A percentile compares a stretch with the other conserved stretches of the same genome.
phyloP scores from a whole-genome alignment of 306 rosid genomes.

The Astragalus glycyphyllos region DNA sequence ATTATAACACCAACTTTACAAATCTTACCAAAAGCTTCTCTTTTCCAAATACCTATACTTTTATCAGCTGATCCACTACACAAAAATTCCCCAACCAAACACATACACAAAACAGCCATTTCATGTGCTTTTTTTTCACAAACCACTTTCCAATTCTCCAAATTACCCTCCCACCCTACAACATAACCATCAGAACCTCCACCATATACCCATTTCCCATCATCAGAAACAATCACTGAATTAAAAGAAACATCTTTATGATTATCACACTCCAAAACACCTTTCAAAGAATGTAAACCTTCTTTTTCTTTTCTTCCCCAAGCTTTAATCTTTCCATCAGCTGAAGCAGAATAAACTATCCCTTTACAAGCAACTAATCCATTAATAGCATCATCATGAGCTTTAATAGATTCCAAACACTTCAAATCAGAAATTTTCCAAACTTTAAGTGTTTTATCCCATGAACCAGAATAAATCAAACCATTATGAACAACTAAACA shows the following conservation, averaged over 20 bases:
- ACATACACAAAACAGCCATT: slow-evolving; percentile 83
- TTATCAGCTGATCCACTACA: slow-evolving; percentile 94
- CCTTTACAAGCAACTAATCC: slow-evolving; percentile 73
- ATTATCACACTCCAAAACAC: slow-evolving; percentile 72
- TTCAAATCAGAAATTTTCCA: slow-evolving; percentile 87
- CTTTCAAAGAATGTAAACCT: slow-evolving; percentile 60
- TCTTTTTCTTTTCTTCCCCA: slow-evolving; percentile 65
- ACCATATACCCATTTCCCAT: slow-evolving; percentile 85
- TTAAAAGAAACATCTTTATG: slow-evolving; percentile 80
- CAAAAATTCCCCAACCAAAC: slow-evolving; percentile 66
- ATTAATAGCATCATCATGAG: slow-evolving; percentile 94
- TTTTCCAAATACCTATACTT: slow-evolving; percentile 81
- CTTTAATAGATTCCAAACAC: slow-evolving; percentile 86
- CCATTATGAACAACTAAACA: slow-evolving; percentile 71
- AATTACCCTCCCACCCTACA: slow-evolving; percentile 69
- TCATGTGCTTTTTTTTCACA: slow-evolving; percentile 72
- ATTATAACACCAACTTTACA: slow-evolving; percentile 63
- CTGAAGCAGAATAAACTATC: slow-evolving; percentile 90
- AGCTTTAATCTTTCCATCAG: slow-evolving; percentile 91
- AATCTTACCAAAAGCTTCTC: slow-evolving; percentile 70
- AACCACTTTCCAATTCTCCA: slow-evolving; percentile 64
- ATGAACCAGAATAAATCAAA: slow-evolving; percentile 84
- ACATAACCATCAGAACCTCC: slow-evolving; percentile 80
- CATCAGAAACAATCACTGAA: slow-evolving; percentile 72
- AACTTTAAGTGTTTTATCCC: slow-evolving; percentile 90